Evolutionary conservation across 176 grass and related monocot genomes (phyloP).

Genomic region (Cenchrus fungigraminus): DNA sequence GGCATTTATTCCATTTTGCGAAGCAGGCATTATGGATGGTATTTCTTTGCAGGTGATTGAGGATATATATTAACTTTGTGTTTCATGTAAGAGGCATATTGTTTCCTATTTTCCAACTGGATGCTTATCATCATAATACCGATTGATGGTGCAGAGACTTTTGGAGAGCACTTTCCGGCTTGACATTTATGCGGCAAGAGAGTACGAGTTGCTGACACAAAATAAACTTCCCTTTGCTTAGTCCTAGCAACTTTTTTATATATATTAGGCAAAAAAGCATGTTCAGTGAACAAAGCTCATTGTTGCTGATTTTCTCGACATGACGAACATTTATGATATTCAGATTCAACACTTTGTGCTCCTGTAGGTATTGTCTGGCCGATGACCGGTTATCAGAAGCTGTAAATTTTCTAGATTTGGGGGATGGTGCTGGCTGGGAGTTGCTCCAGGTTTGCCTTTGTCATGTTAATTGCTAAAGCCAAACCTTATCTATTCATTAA

Average conservation of each 20-base stretch:
- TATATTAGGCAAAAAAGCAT: neutral
- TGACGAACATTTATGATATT: constrained; percentile 7
- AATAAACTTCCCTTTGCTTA: constrained; percentile 4
- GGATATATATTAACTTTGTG: neutral
- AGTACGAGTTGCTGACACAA: constrained; percentile 59
- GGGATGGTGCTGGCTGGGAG: constrained; percentile 85
- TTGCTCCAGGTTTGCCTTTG: constrained; percentile 72
- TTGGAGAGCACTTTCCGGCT: constrained; percentile 83
- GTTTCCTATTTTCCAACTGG: neutral
- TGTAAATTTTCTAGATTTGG: constrained; percentile 86
- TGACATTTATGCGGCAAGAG: constrained; percentile 82
- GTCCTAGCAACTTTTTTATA: neutral
- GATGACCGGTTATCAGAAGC: constrained; percentile 76
- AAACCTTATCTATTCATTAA: constrained; percentile 5
- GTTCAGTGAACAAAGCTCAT: neutral
- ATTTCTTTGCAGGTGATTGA: constrained; percentile 77
- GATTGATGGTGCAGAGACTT: constrained; percentile 67
- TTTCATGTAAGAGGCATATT: constrained; percentile 6
- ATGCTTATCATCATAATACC: neutral
- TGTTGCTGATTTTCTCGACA: constrained; percentile 7
- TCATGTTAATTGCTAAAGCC: neutral
- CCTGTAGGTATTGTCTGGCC: constrained; percentile 73
- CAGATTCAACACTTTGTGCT: constrained; percentile 20
- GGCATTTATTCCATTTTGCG: constrained; percentile 88
- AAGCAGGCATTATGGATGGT: constrained; percentile 72